These are phyloP conservation scores for Chalciporus chontae DNA, from an alignment of 768 basidiomycete species.

Conservation along the genomic window DNA sequence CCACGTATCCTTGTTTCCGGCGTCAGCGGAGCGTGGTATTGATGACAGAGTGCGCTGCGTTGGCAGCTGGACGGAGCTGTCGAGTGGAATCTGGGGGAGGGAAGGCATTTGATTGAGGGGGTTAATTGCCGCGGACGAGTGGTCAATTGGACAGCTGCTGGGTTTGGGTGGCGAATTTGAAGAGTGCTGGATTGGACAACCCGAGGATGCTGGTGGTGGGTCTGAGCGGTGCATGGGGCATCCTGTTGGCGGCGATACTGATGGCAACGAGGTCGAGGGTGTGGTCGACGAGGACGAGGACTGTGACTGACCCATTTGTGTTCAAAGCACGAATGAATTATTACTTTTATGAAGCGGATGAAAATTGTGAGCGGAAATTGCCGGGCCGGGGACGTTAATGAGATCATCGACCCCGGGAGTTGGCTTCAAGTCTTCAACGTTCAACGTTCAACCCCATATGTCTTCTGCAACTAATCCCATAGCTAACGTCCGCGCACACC, in stretches of 20 bases:
- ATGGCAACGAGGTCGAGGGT: background rate
- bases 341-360: no score
- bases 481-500: no score
- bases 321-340: background rate
- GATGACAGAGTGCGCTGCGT: constrained; percentile 75
- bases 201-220: constrained; percentile 5
- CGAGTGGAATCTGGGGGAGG: constrained; percentile 63
- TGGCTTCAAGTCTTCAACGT: no score
- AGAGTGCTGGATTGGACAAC: constrained; percentile 44
- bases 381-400: background rate
- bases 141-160: constrained; percentile 61
- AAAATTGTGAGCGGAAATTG: background rate
- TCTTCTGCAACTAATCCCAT: no score
- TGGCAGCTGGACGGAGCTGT: constrained; percentile 61
- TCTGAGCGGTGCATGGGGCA: constrained; percentile 11
- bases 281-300: constrained; percentile 1
- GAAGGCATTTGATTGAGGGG: constrained; percentile 83
- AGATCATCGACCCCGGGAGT: no score
- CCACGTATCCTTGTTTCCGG: constrained; percentile 49
- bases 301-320: constrained; percentile 13
- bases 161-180: constrained; percentile 16
- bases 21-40: constrained; percentile 66
- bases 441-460: no score
- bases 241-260: constrained; percentile 3
- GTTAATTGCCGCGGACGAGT: constrained; percentile 49